Evolutionary conservation across 352 stramenopile genomes (phyloP).

Genomic region (Hyaloperonospora brassicae): DNA sequence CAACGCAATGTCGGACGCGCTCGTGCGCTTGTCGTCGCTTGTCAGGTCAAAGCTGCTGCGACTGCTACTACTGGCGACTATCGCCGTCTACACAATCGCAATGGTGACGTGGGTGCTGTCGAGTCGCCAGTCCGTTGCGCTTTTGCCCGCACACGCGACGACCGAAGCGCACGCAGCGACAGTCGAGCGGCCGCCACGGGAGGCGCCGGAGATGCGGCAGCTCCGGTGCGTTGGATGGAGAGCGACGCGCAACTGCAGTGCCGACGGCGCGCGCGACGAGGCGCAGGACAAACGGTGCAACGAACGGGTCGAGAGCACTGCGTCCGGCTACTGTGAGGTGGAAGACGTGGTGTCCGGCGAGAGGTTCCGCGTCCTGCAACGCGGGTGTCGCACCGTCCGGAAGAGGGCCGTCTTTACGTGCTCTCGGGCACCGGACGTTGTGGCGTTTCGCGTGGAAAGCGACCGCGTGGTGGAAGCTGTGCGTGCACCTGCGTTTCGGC

Average conservation of each 20-base stretch:
- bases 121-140: too few relatives aligned
- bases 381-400: slow-evolving; percentile 22
- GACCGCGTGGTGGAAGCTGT: slow-evolving; percentile 2
- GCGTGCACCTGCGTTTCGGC: slow-evolving; percentile 7
- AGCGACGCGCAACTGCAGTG: slow-evolving; percentile 8
- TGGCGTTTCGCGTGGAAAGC: slow-evolving; percentile 20
- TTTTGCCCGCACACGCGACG: too few relatives aligned
- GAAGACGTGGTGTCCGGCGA: slow-evolving; percentile 11
- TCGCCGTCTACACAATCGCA: too few relatives aligned
- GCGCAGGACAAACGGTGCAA: slow-evolving; percentile 16
- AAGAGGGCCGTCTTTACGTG: slow-evolving; percentile 27
- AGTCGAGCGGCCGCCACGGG: too few relatives aligned
- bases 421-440: slow-evolving; percentile 27
- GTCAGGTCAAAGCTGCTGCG: too few relatives aligned
- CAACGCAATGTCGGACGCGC: too few relatives aligned
- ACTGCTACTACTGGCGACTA: too few relatives aligned
- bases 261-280: slow-evolving; percentile 5
- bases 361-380: slow-evolving; percentile 26
- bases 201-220: too few relatives aligned
- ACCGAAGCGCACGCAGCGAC: too few relatives aligned
- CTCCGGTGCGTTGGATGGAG: slow-evolving; percentile 15
- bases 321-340: slow-evolving; percentile 38
- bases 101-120: too few relatives aligned
- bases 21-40: too few relatives aligned
- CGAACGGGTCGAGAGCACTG: slow-evolving; percentile 6